Evolutionary conservation across 257 asterid species (phyloP).

Genomic region (Solanum habrochaites): DNA sequence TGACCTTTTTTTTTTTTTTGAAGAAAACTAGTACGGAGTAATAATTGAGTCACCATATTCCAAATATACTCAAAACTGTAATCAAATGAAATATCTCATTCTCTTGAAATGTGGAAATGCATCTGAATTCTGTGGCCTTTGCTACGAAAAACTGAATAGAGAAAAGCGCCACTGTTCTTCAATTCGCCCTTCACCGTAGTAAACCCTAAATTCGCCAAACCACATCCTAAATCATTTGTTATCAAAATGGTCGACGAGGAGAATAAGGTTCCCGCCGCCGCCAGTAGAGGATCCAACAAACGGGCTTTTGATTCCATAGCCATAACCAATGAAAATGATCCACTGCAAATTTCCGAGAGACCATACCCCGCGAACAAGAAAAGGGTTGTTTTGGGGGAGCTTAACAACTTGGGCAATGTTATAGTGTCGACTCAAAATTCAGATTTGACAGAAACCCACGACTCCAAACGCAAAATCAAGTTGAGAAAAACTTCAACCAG

Average conservation of each 20-base stretch:
- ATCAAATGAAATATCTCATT: neutral
- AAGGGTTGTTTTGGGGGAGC: constrained; percentile 60
- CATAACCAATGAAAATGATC: constrained; percentile 9
- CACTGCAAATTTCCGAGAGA: neutral
- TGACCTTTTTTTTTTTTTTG: neutral
- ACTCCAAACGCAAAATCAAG: constrained; percentile 1
- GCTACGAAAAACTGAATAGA: neutral
- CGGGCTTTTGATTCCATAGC: constrained; percentile 10
- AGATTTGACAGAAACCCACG: constrained; percentile 8
- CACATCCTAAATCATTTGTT: neutral
- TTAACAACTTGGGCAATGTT: constrained; percentile 29
- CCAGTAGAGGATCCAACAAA: constrained; percentile 22
- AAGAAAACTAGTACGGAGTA: neutral
- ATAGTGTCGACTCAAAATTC: constrained; percentile 1
- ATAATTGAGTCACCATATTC: neutral
- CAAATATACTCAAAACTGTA: neutral
- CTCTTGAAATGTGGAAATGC: neutral
- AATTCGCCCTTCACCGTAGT: neutral
- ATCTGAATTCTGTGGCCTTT: neutral
- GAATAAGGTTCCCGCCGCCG: neutral
- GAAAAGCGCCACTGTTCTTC: neutral
- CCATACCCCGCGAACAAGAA: constrained; percentile 17
- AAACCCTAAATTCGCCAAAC: neutral
- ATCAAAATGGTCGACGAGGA: constrained; percentile 30
- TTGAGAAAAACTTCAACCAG: neutral